phyloP scores from a whole-genome alignment of 345 rosid species.

The Populus deltoides region DNA sequence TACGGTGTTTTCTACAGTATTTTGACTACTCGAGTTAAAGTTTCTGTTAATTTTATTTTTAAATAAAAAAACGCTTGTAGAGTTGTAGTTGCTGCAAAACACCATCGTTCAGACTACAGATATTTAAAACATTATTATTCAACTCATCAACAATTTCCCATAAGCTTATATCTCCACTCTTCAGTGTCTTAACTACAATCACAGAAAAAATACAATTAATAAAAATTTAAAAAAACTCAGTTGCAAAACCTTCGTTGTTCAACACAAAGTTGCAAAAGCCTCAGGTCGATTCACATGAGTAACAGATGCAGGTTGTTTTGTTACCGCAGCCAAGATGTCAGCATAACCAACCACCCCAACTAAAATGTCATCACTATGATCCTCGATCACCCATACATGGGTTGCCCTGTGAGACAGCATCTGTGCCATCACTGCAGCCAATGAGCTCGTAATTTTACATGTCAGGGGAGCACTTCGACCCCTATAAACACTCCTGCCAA shows the following conservation, averaged over 20 bases:
- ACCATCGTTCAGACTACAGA: no score
- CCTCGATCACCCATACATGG: conserved; percentile 92
- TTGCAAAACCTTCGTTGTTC: no score
- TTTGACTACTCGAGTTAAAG: no score
- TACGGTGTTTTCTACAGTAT: no score
- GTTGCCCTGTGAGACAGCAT: conserved; percentile 95
- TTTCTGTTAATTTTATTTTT: no score
- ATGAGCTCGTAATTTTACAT: conserved; percentile 74
- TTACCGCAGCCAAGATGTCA: conserved; percentile 78
- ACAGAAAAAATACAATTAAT: not conserved
- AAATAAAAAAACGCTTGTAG: not conserved
- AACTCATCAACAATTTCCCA: no score
- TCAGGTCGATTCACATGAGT: conserved; percentile 37
- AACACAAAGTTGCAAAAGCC: conserved; percentile 17
- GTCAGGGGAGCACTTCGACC: conserved; percentile 94
- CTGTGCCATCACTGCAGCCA: conserved; percentile 98
- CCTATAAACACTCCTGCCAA: conserved; percentile 81
- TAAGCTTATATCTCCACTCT: no score
- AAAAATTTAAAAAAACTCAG: no score
- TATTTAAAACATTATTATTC: no score
- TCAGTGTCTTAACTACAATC: not conserved
- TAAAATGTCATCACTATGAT: conserved; percentile 66
- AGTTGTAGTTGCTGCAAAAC: not conserved
- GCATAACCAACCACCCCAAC: conserved; percentile 88
- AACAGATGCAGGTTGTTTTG: conserved; percentile 54